Evolutionary conservation across 2,329 filamentous ascomycete species (phyloP), one percentile per base, ranked within the genome.

Genomic region (Trichoderma simmonsii): DNA sequence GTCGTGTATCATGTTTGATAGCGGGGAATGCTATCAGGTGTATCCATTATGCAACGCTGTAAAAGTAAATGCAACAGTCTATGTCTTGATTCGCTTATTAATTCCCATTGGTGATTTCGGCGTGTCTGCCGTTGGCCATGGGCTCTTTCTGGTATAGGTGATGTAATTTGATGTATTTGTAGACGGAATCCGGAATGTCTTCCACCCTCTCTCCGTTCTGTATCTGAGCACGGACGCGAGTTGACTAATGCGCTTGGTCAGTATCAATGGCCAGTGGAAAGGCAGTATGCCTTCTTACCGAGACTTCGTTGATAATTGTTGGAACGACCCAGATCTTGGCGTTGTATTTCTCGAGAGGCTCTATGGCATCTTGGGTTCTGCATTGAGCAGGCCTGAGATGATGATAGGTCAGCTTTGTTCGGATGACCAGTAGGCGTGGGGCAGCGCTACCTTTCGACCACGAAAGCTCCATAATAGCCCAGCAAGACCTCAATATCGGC

Each of bases 401-500:
- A 51, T 59, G 9, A 61, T 48, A 48, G 4, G n/a, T 70, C 54
- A 70, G 66, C 36, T 1, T 51, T 51, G 14, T 26, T n/a, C n/a
- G 21, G 2, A 8, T 12, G n/a, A n/a, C n/a, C 28, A 18, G 21
- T 1, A n/a, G 8, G 28, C 2, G 26, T 11, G 6, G 28, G 6
- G 14, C 1, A 32, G 8, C 2, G 28, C 18, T 70, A 70, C 66
- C 66, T 89, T 85, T 97, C 92, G 21, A 95, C 88, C 73, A 94
- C 92, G 79, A 95, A 93, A 24, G 91, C 89, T 62, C 92, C 92
- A 78, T 92, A 97, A 78, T 90, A 87, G 54, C 92, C 91, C 28
- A 97, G 84, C 73, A 97, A 97, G 76, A 95, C 92, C 76, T 95
- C 91, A 71, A 97, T 83, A 86, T 97, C 94, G 75, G 91, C 88